Base-by-base conservation (phyloP, 2,329 filamentous ascomycete species). In the Colletotrichum navitas region DNA sequence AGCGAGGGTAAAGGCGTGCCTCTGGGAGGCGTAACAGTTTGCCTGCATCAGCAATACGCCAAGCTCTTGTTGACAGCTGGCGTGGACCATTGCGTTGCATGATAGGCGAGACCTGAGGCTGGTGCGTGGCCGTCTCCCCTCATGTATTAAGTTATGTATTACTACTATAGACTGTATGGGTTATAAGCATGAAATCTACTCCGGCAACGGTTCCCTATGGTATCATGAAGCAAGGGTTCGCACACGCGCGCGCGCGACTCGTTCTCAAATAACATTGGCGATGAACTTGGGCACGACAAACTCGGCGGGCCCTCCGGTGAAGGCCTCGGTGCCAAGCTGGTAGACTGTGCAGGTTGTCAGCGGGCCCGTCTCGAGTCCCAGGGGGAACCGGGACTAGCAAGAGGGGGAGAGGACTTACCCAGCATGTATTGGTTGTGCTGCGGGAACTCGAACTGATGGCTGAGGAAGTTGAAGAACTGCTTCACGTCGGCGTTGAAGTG, bases 401-500 rank as follows among this genome's bases (percentile, higher is more conserved):
- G 21, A 6, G 0, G 24, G 1, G 12, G 21, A 29, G n/a, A 0
- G 3, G 41, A 67, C 75, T 66, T 63, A 77, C 76, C 76, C 4
- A 77, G 74, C 74, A 77, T 74, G 68, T 77, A 74, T 52, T 77
- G 76, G 24, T 63, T 72, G 45, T 68, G 63, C 3, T 68, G 77
- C 1, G 83, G 78, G 64, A 86, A 81, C 0, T 81, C 81, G 72
- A 88, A 79, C 68, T 80, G 81, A 21, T 74, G 71, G 6, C 79
- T 80, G 34, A 90, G 77, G 75, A 89, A 89, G 14, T 81, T 81
- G 72, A 88, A 82, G 79, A 90, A 91, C 1, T 82, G 78, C 75
- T 83, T 83, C 73, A 90, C 74, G 74, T 91, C 87, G 34, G 84
- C 88, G 34, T 78, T 83, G 79, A 88, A 91, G 77, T 71, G 82